These are phyloP conservation scores for Kodamaea plutei DNA, from an alignment of 1,139 yeast species.

Conservation along the genomic window DNA sequence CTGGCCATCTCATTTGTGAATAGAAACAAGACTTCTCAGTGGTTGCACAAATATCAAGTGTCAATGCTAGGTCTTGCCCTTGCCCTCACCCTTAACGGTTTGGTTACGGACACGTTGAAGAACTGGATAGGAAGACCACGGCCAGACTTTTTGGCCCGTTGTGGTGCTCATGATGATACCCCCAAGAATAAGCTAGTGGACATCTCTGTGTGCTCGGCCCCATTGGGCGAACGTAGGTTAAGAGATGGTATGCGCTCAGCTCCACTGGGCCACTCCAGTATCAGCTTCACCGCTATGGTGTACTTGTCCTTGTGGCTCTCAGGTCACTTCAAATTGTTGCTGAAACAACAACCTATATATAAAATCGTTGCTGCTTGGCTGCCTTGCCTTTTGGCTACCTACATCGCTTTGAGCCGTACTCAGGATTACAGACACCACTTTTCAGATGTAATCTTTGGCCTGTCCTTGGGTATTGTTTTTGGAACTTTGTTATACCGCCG, in stretches of 20 bases:
- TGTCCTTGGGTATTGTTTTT: conserved; percentile 43
- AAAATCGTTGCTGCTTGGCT: conserved; percentile 9
- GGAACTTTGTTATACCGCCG: conserved; percentile 48
- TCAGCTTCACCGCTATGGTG: conserved; percentile 38
- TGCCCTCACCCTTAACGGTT: conserved; percentile 37
- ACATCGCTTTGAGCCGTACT: conserved; percentile 55
- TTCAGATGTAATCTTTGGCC: conserved; percentile 61
- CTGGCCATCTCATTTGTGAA: conserved; percentile 26
- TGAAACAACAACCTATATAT: conserved; percentile 11
- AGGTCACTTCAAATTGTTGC: conserved; percentile 45
- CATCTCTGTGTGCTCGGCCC: conserved; percentile 39
- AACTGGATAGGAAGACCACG: conserved; percentile 77
- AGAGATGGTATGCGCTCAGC: conserved; percentile 45
- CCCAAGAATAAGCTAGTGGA: conserved; percentile 36
- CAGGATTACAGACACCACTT: conserved; percentile 80
- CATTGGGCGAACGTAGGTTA: conserved; percentile 26
- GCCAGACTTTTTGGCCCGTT: conserved; percentile 74
- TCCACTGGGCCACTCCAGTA: conserved; percentile 46
- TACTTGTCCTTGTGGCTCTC: conserved; percentile 53
- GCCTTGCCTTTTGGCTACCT: conserved; percentile 17
- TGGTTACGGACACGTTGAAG: conserved; percentile 64
- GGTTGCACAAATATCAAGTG: conserved; percentile 37
- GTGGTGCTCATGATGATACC: conserved; percentile 46
- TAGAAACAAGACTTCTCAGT: conserved; percentile 11
- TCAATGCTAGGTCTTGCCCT: conserved; percentile 51